Conservation (phyloP, 2,329 filamentous ascomycete genomes). For the Metarhizium sp. region DNA sequence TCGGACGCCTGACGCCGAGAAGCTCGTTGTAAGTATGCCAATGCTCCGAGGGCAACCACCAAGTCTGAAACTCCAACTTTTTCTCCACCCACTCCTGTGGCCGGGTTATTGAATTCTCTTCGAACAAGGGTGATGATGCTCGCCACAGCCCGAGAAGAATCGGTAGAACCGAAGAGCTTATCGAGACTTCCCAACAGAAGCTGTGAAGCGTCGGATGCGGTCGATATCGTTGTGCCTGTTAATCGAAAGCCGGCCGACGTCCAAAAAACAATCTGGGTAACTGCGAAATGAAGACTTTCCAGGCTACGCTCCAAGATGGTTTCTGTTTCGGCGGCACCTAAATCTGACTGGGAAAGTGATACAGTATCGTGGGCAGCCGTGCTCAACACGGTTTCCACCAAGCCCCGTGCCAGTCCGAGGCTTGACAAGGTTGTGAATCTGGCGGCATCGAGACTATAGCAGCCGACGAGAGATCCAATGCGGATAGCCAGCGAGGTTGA, state of each 20-base stretch:
- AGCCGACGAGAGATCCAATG: conserved; percentile 40
- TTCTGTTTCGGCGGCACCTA: conserved; percentile 44
- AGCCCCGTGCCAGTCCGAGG: conserved; percentile 44
- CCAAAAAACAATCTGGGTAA: conserved; percentile 51
- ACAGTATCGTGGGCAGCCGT: conserved; percentile 41
- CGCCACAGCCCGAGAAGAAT: conserved; percentile 57
- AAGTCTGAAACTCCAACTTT: conserved; percentile 51
- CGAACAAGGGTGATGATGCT: conserved; percentile 56
- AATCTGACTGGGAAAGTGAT: conserved; percentile 32
- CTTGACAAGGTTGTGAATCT: conserved; percentile 47
- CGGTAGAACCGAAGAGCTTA: conserved; percentile 58
- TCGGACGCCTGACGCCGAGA: conserved; percentile 42
- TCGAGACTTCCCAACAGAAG: conserved; percentile 50
- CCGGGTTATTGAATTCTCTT: conserved; percentile 54
- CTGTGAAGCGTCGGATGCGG: conserved; percentile 47
- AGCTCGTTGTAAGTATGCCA: conserved; percentile 52
- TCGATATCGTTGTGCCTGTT: conserved; percentile 44
- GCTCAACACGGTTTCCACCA: conserved; percentile 44
- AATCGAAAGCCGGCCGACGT: conserved; percentile 51
- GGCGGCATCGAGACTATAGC: conserved; percentile 42
- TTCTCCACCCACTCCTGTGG: conserved; percentile 49
- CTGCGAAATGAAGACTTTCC: conserved; percentile 45
- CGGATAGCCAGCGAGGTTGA: conserved; percentile 50
- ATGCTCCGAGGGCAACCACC: conserved; percentile 48
- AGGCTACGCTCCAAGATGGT: conserved; percentile 47